Evolutionary conservation across 2,329 filamentous ascomycete species (phyloP), one percentile per base, ranked within the genome.

Genomic region (Nannizzia gypsea): DNA sequence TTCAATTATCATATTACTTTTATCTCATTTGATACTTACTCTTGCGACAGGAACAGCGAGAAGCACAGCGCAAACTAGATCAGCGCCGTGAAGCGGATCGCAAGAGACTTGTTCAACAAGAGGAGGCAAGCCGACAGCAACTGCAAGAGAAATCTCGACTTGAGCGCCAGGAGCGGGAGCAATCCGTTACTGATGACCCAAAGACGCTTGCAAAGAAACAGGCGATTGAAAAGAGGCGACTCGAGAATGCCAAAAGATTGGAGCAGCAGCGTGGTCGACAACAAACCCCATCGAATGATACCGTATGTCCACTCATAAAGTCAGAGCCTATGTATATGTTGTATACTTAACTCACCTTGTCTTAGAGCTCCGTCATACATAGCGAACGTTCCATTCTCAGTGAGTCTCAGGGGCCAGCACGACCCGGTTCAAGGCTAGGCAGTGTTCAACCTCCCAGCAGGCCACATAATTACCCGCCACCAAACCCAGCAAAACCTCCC

Each of bases 81-180:
- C 85, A 87, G 40, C 96, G 95, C 73, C 82, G 85, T 15, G 89
- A 95, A 67, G 76, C 88, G 36, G 90, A 95, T 69, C 84, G 87
- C 55, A 90, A 90, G 74, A 81, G 87, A 61, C 82, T 83, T 55
- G 83, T 82, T 40, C 74, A 77, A 28, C 64, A 82, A 59, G 79
- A 82, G 58, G 85, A 89, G 64, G 76, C 77, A 15, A 84, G 87
- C 63, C 80, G 78, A 44, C 83, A 83, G 64, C 79, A 82, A 63
- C 83, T 85, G 60, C 80, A 81, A 24, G 82, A 83, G 63, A 78
- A 82, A 63, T 82, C 83, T 63, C 79, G 83, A 64, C 78, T 79
- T 6, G 76, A 79, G 60, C 69, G 71, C 52, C 71, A 70, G 38
- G 77, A 79, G 65, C 71, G 75, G 58, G 77, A 79, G 65, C 71